Evolutionary conservation across 257 asterid species (phyloP).

Genomic region (Solanum boliviense): DNA sequence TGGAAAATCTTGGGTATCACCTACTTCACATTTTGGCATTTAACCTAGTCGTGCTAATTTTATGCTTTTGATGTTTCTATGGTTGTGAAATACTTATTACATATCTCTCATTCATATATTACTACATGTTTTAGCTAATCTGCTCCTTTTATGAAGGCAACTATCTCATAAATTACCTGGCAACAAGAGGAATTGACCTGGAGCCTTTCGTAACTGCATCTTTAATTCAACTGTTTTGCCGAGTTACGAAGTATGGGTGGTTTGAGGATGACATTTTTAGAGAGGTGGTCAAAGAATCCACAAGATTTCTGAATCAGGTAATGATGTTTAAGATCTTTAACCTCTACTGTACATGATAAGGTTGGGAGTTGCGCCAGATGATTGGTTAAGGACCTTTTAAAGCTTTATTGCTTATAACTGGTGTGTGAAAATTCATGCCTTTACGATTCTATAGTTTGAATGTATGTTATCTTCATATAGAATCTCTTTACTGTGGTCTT

Average conservation of each 20-base stretch:
- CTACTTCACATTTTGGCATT: neutral
- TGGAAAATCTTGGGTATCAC: neutral
- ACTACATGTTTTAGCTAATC: slow-evolving; percentile 13
- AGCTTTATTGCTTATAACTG: neutral
- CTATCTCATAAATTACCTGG: slow-evolving; percentile 91
- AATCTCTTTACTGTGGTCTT: neutral
- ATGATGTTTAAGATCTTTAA: neutral
- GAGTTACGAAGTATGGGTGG: slow-evolving; percentile 98
- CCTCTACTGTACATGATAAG: neutral
- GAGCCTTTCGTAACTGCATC: slow-evolving; percentile 91
- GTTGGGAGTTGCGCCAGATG: neutral
- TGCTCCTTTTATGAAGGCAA: slow-evolving; percentile 71
- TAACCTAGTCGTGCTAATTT: neutral
- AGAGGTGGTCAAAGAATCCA: slow-evolving; percentile 84
- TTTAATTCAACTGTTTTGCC: slow-evolving; percentile 77
- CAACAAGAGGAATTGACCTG: slow-evolving; percentile 94
- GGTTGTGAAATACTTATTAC: neutral
- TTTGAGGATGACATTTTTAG: slow-evolving; percentile 88
- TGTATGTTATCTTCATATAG: neutral
- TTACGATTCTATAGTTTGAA: neutral
- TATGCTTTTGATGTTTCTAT: neutral
- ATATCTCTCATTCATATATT: neutral
- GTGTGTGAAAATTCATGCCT: neutral
- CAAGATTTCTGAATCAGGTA: slow-evolving; percentile 89
- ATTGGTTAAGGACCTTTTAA: neutral